Evolutionary conservation across 116 monocot genomes (phyloP).

Genomic region (Iris pallida): DNA sequence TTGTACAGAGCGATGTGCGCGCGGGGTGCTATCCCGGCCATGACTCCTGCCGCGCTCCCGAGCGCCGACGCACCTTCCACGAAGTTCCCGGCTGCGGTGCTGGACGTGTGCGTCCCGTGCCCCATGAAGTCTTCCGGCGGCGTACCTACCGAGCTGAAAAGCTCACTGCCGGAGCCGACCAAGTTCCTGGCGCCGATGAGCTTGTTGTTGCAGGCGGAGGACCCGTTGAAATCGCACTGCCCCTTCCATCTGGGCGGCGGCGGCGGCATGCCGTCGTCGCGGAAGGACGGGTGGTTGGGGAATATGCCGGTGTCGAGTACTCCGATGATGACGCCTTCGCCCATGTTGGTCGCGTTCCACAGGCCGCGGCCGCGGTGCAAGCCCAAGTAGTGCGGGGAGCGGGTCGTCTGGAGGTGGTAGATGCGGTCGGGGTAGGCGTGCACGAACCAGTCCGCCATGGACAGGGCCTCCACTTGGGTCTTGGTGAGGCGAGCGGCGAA

Average conservation of each 20-base stretch:
- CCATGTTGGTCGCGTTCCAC: conserved; percentile 1
- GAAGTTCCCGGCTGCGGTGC: conserved; percentile 2
- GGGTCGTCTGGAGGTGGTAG: background rate
- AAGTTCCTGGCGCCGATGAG: conserved; percentile 18
- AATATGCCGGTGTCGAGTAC: conserved; percentile 1
- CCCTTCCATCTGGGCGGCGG: conserved; percentile 19
- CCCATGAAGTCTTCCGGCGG: background rate
- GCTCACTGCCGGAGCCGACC: background rate
- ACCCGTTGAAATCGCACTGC: conserved; percentile 4
- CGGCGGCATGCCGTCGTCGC: conserved; percentile 12
- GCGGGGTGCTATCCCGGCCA: conserved; percentile 13
- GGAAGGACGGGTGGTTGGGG: conserved; percentile 15
- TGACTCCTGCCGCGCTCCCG: background rate
- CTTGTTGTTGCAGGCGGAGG: conserved; percentile 22
- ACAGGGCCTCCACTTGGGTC: conserved; percentile 2
- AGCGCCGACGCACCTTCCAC: background rate
- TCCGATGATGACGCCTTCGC: conserved; percentile 7
- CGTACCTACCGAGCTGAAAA: background rate
- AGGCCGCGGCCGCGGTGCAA: background rate
- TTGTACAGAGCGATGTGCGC: conserved; percentile 16
- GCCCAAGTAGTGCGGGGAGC: conserved; percentile 5
- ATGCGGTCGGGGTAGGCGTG: background rate
- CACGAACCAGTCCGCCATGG: background rate
- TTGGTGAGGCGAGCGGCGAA: background rate
- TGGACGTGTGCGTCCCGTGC: conserved; percentile 12